Evolutionary conservation across 768 basidiomycete species (phyloP).

Genomic region (Astraeus odoratus): DNA sequence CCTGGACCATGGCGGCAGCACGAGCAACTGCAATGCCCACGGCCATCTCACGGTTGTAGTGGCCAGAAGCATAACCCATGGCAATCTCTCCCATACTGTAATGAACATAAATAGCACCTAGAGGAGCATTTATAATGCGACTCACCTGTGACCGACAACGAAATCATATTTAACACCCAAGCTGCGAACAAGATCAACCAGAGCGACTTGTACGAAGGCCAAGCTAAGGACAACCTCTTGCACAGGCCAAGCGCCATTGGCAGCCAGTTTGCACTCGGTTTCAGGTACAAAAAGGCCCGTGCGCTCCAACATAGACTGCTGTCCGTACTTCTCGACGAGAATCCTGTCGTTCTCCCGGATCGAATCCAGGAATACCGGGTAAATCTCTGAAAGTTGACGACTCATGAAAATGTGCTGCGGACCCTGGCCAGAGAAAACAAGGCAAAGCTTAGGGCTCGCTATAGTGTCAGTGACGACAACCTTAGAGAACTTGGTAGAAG

Average conservation of each 20-base stretch:
- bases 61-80: slow-evolving; percentile 32
- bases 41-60: slow-evolving; percentile 28
- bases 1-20: slow-evolving; percentile 29
- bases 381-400: slow-evolving; percentile 27
- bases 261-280: slow-evolving; percentile 13
- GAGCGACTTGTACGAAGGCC: slow-evolving; percentile 27
- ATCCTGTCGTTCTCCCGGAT: slow-evolving; percentile 28
- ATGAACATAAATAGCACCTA: slow-evolving; percentile 4
- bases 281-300: slow-evolving; percentile 29
- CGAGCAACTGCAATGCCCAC: slow-evolving; percentile 30
- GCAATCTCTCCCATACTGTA: slow-evolving; percentile 29
- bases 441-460: slow-evolving; percentile 25
- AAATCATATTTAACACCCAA: slow-evolving; percentile 27
- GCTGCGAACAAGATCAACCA: slow-evolving; percentile 27
- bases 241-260: slow-evolving; percentile 27
- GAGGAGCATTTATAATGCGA: not conserved
- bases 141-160: slow-evolving; percentile 30
- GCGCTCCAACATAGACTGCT: slow-evolving; percentile 27
- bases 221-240: slow-evolving; percentile 28
- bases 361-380: slow-evolving; percentile 25
- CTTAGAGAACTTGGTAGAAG: slow-evolving; percentile 23
- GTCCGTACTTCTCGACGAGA: slow-evolving; percentile 20
- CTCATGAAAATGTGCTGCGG: slow-evolving; percentile 32
- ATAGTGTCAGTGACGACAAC: slow-evolving; percentile 18
- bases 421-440: slow-evolving; percentile 32